A percentile compares a stretch with the other conserved stretches of the same genome.
These are phyloP conservation scores for Trichomonas tenax DNA, from an alignment of 208 protist species.

Conservation along the genomic window DNA sequence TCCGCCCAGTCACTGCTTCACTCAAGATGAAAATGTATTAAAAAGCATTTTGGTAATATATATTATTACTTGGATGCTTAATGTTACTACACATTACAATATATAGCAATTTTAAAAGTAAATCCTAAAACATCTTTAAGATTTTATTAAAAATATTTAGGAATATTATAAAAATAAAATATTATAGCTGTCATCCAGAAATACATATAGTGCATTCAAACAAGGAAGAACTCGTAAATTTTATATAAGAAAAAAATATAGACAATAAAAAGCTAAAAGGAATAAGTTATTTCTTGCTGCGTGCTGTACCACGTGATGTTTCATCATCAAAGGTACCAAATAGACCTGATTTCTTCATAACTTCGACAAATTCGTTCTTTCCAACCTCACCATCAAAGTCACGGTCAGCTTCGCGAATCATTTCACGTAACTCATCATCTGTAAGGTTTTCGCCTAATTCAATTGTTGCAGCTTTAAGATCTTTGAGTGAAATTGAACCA, in stretches of 20 bases:
- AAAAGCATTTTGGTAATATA: too few species aligned
- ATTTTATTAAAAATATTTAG: too few species aligned
- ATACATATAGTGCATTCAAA: too few species aligned
- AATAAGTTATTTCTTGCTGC: neutral
- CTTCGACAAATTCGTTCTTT: constrained; percentile 46
- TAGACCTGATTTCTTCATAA: constrained; percentile 15
- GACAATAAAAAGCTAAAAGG: too few species aligned
- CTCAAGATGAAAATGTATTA: neutral
- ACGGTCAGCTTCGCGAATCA: constrained; percentile 5
- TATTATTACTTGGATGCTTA: too few species aligned
- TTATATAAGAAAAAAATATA: too few species aligned
- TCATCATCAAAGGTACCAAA: neutral
- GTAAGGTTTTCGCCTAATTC: constrained; percentile 15
- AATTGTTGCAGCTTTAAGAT: neutral
- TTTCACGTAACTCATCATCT: constrained; percentile 19
- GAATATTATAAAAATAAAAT: too few species aligned
- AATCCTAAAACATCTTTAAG: too few species aligned
- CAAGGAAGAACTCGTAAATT: too few species aligned
- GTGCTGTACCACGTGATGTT: neutral
- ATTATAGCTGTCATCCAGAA: too few species aligned
- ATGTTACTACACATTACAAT: too few species aligned
- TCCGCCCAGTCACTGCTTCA: neutral
- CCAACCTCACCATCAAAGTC: constrained; percentile 35
- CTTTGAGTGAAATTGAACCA: constrained; percentile 9
- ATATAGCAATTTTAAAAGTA: too few species aligned